Evolutionary conservation across 202 grass and related monocot species (phyloP).

Genomic region (Eragrostis tef): DNA sequence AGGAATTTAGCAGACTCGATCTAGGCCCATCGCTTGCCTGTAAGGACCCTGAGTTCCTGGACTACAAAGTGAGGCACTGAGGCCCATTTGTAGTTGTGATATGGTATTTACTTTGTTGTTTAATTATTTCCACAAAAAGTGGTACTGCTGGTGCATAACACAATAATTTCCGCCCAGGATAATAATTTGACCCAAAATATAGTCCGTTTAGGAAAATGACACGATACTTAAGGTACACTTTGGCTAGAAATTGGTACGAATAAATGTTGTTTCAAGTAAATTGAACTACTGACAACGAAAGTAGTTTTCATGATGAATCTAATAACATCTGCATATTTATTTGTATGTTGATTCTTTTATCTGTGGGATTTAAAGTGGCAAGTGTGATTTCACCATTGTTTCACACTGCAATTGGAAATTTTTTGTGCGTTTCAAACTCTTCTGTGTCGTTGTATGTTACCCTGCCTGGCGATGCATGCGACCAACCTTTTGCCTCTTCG

Average conservation of each 20-base stretch:
- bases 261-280: not conserved
- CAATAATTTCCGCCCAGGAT: not conserved
- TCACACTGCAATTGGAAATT: not conserved
- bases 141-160: not conserved
- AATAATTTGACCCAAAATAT: no score
- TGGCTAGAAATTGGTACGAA: not conserved
- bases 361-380: not conserved
- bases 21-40: not conserved
- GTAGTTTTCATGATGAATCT: not conserved
- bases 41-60: not conserved
- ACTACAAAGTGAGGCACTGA: conserved; percentile 7
- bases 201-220: no score
- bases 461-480: not conserved
- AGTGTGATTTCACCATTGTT: not conserved
- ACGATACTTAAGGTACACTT: not conserved
- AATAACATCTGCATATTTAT: not conserved
- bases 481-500: no score
- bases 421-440: not conserved
- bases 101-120: not conserved
- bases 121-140: not conserved
- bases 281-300: not conserved
- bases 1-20: not conserved
- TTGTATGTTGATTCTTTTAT: not conserved
- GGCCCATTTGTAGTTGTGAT: conserved; percentile 4
- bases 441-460: not conserved